Base-by-base conservation (phyloP, 2,329 filamentous ascomycete species). In the Aphanoascus verrucosus region DNA sequence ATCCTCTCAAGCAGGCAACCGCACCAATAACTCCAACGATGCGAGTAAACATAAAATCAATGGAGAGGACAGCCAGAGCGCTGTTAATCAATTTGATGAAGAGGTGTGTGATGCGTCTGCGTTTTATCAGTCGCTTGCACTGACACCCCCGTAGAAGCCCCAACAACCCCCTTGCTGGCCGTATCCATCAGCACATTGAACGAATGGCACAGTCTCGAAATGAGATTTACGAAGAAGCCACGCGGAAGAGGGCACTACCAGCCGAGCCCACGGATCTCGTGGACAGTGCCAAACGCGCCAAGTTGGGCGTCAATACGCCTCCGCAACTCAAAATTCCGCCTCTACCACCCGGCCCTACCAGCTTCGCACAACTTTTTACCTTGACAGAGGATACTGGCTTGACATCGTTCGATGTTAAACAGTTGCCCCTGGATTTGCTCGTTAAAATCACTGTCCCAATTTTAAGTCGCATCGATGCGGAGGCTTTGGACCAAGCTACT, bases 1-100 rank as follows among this genome's bases (percentile, higher is more conserved):
- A 95, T 64, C 93, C 93, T 0, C 73, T 96, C 43, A 88, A 86
- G 68, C 79, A 88, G 59, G 87, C 86, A 54, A 85, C 81, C 62
- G 81, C 82, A 1, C 83, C 85, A 2, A 80, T 94, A 74, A 91
- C 86, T 0, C 79, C 88, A 2, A 88, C 83, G 64, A 79, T 81
- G 48, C 88, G 85, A 61, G 85, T 98, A 56, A 81, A 91, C 62
- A 79, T 94, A 57, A 88, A 84, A 69, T 97, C 91, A 4, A 93
- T 98, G 82, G 91, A 96, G 68, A 88, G 94, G 65, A 98, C 93
- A 20, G 86, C 86, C 2, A 81, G 89, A 62, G 82, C 89, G 60
- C 73, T 98, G 45, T 76, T 97, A 38, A 79, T 90, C 51, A 90
- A 96, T 69, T 74, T 95, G 51, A 76, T 85, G 60, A 91, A 91